Base-by-base conservation (phyloP, 2,329 filamentous ascomycete species). In the Fusarium gaditjirri region DNA sequence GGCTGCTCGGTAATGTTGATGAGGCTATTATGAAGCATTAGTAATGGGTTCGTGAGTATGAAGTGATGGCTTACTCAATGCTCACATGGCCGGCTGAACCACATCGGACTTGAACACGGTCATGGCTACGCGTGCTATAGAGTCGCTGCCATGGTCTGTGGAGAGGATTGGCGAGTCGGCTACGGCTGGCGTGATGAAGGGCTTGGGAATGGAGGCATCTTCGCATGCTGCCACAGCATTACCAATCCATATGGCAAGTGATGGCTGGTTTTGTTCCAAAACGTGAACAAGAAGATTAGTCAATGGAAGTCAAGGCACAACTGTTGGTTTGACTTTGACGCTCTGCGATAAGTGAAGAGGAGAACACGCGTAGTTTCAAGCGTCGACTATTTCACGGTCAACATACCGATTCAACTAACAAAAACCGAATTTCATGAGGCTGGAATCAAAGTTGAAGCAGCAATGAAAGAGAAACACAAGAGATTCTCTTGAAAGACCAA, bases 81-180 rank as follows among this genome's bases (percentile, higher is more conserved):
- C 80, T 82, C 43, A 89, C 83, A 71, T 79, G 75, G 27, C 87
- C 87, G 5, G 85, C 83, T 4, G 85, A 88, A 57, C 84, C 86
- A 61, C 83, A 86, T 41, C 78, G 80, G 14, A 89, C 82, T 6
- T 79, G 76, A 56, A 89, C 78, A 54, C 84, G 82, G 60, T 86
- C 81, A 65, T 76, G 71, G 27, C 36, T 73, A n/a, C 62, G 64
- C 19, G 65, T 76, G 59, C 74, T 78, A 57, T 74, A 77, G 31
- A 58, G 49, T 29, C 76, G 71, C 47, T 47, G 57, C 21, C 35
- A 41, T 41, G 23, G 17, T 55, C 27, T 27, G n/a, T 27, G 14
- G 44, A 27, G 23, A 41, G 19, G 17, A 29, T 52, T 41, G 52
- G 56, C 33, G 17, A 65, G 39, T 55, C 46, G 66, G 55, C 43